These are phyloP conservation scores for Paraconiothyrium sp. DNA, from an alignment of 2,329 filamentous ascomycete genomes.

Conservation along the genomic window DNA sequence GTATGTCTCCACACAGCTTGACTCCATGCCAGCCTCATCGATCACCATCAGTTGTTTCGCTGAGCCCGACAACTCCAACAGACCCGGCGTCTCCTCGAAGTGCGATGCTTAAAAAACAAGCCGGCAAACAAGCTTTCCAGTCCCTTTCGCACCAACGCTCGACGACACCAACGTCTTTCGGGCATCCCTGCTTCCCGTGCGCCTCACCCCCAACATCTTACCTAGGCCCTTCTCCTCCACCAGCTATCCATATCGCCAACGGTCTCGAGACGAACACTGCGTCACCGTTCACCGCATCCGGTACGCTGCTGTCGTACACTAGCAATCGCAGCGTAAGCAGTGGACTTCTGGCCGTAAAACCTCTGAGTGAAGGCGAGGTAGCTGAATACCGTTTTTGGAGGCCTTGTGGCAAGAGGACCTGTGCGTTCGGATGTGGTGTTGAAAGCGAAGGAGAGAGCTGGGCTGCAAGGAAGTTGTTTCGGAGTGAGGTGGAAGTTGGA, in stretches of 20 bases:
- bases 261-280: constrained; percentile 34
- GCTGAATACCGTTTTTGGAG: constrained; percentile 51
- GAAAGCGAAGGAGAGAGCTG: constrained; percentile 37
- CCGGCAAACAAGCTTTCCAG: constrained; percentile 29
- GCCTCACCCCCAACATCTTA: background rate
- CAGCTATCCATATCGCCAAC: constrained; percentile 40
- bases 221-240: constrained; percentile 7
- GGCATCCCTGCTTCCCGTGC: constrained; percentile 9
- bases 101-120: constrained; percentile 38
- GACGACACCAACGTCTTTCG: constrained; percentile 9
- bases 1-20: constrained; percentile 12
- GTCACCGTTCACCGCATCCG: constrained; percentile 38
- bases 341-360: constrained; percentile 41
- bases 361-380: constrained; percentile 44
- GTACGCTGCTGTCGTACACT: constrained; percentile 42
- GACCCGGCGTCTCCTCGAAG: constrained; percentile 33
- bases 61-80: constrained; percentile 31
- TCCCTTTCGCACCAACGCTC: constrained; percentile 19
- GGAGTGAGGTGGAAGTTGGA: constrained; percentile 30
- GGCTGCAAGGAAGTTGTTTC: constrained; percentile 45
- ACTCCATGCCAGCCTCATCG: constrained; percentile 5
- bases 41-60: constrained; percentile 15
- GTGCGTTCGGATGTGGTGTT: constrained; percentile 45
- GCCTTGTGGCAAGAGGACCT: constrained; percentile 40
- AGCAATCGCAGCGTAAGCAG: constrained; percentile 39